Percentiles rank a stretch among this genome's conserved stretches.
Conservation (phyloP, 1,139 yeast species). For the Hansenula anomala region DNA sequence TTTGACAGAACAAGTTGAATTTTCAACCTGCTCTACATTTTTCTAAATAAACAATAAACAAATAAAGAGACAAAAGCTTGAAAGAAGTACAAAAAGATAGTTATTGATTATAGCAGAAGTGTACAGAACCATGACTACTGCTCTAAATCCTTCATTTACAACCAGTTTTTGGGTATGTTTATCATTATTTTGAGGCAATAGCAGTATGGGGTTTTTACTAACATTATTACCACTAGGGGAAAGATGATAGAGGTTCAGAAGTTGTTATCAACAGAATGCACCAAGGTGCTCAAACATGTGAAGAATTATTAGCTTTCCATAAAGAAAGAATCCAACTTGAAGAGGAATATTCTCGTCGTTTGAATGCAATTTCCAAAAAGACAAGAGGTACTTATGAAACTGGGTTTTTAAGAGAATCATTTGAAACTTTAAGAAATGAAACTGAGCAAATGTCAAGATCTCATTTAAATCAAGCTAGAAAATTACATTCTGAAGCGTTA, state of each 20-base stretch:
- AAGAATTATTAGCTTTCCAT: conserved; percentile 37
- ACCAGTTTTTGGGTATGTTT: conserved; percentile 44
- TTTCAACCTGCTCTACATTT: too few relatives aligned
- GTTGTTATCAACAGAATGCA: conserved; percentile 44
- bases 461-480: conserved; percentile 41
- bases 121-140: conserved; percentile 8
- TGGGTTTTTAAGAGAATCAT: conserved; percentile 51
- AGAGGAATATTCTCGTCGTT: conserved; percentile 60
- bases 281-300: conserved; percentile 43
- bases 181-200: background rate
- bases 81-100: background rate
- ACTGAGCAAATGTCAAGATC: conserved; percentile 45
- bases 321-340: conserved; percentile 56
- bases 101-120: too few relatives aligned
- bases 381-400: conserved; percentile 56
- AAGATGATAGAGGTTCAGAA: conserved; percentile 45
- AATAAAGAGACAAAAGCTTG: too few relatives aligned
- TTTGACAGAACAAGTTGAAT: too few relatives aligned
- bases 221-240: conserved; percentile 30
- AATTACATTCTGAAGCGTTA: conserved; percentile 36
- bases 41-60: too few relatives aligned
- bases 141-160: conserved; percentile 28
- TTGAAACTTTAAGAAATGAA: conserved; percentile 55
- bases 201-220: conserved; percentile 1
- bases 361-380: conserved; percentile 45